A percentile compares a stretch with the other conserved stretches of the same genome.
phyloP scores from a whole-genome alignment of 148 eudicot genomes.

The Chenopodium berlandieri region DNA sequence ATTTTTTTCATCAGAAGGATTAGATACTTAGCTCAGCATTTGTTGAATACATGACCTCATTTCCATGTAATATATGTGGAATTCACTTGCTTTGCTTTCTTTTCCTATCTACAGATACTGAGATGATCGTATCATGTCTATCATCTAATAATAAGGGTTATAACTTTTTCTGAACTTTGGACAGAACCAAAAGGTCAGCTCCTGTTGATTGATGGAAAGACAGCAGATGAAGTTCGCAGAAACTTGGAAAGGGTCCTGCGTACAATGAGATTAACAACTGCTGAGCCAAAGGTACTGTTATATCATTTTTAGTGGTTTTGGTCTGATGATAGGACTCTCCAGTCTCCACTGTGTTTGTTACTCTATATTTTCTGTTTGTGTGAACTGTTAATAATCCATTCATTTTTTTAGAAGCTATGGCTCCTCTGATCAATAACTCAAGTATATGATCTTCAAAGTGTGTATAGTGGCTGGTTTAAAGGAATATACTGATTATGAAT shows the following conservation, averaged over 20 bases:
- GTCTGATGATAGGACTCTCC: not conserved
- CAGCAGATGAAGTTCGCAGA: slow-evolving; percentile 82
- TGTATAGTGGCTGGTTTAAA: not conserved
- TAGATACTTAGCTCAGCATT: not conserved
- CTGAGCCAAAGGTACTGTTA: slow-evolving; percentile 84
- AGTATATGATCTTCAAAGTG: not conserved
- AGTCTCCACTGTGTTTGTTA: not conserved
- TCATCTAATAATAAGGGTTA: not conserved
- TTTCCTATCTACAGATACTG: not conserved
- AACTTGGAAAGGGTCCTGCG: slow-evolving; percentile 89
- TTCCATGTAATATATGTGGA: not conserved
- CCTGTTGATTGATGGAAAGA: slow-evolving; percentile 84
- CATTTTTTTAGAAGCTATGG: not conserved
- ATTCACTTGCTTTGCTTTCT: not conserved
- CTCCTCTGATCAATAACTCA: not conserved
- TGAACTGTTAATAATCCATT: not conserved
- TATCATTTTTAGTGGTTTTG: not conserved
- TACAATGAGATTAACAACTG: slow-evolving; percentile 82
- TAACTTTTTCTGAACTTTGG: slow-evolving; percentile 8
- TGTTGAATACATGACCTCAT: not conserved
- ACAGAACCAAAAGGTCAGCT: slow-evolving; percentile 99
- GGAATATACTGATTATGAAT: not conserved
- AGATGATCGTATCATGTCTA: not conserved
- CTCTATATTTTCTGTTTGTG: not conserved
- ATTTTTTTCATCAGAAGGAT: not conserved